Evolutionary conservation across 768 basidiomycete species (phyloP), one percentile per base, ranked within the genome.

Genomic region (Hygrophorus russula): DNA sequence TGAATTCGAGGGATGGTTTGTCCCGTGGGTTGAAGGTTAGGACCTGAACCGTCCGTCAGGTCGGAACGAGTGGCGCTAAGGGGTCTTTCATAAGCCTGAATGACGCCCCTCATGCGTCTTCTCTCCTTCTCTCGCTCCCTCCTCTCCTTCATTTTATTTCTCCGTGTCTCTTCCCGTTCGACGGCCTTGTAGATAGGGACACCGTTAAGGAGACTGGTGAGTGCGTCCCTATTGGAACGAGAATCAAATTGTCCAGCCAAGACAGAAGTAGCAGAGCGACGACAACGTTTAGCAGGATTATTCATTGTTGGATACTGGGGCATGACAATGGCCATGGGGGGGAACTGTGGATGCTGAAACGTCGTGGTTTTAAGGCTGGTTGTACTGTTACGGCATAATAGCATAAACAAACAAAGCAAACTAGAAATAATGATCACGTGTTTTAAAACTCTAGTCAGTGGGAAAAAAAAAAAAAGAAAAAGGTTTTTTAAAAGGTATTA

Each of bases 131-230:
- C 73, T 38, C 71, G 68, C 44, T 72, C 72, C 56, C 62, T 69
- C 58, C 63, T 70, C 54, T 76, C 76, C 45, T 66, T 67, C 59
- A 71, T 80, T 60, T 66, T 72, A 48, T 63, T 70, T 58, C 71
- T 68, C 51, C 71, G 69, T 34, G 64, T 52, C 56, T 76, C 73
- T 48, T 80, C 78, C 24, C 77, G 73, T 62, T 82, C 81, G 19
- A 78, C 72, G 12, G 62, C 69, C 47, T 74, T 70, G 59, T 84
- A 80, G 5, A 74, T 74, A 0, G 70, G 71, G 24, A 86, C 80
- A 40, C 84, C 83, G 54, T 87, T 87, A 54, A 88, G 65, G 39
- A 87, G 59, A 59, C 80, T 83, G 11, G 86, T 88, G 50, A 89
- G 69, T 49, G 82, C 82, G 62, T 88, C 84, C 57, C 86, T 74